Percentiles rank a stretch among this genome's conserved stretches.
Evolutionary conservation across 2,329 filamentous ascomycete species (phyloP).

Genomic region (Cytospora piceicola): DNA sequence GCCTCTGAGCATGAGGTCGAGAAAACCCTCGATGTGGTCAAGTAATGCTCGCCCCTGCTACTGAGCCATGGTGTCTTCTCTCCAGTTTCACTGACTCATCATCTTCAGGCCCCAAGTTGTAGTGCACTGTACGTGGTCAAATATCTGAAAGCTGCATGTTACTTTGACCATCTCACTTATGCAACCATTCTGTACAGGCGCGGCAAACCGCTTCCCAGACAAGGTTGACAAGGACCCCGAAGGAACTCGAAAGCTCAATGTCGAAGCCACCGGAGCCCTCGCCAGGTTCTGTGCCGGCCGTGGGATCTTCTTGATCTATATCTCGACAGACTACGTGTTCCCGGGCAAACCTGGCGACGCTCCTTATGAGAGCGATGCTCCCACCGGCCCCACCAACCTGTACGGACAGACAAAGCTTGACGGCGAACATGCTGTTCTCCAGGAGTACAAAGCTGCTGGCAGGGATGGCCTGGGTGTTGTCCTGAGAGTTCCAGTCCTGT

Average conservation of each 20-base stretch:
- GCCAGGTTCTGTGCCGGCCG: constrained; percentile 67
- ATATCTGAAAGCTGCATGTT: background rate
- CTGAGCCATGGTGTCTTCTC: background rate
- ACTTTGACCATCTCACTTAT: background rate
- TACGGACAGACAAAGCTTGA: constrained; percentile 68
- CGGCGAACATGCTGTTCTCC: constrained; percentile 67
- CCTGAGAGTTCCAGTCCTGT: constrained; percentile 81
- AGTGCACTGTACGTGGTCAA: constrained; percentile 69
- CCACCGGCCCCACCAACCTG: constrained; percentile 73
- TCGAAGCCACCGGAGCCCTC: constrained; percentile 69
- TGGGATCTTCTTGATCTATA: constrained; percentile 71
- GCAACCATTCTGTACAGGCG: constrained; percentile 55
- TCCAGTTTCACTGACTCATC: background rate
- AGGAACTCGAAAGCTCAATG: constrained; percentile 74
- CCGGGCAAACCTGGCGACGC: constrained; percentile 76
- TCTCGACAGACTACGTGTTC: constrained; percentile 84
- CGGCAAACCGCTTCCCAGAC: constrained; percentile 86
- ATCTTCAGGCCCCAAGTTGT: constrained; percentile 70
- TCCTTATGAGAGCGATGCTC: constrained; percentile 71
- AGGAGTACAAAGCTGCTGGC: constrained; percentile 54
- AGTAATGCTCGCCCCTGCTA: constrained; percentile 45
- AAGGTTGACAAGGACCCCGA: constrained; percentile 80
- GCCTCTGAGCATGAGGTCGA: constrained; percentile 51
- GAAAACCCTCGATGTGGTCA: constrained; percentile 55
- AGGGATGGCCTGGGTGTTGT: constrained; percentile 65